Conservation (phyloP, 495 filamentous ascomycete species). For the Penicillium manginii region DNA sequence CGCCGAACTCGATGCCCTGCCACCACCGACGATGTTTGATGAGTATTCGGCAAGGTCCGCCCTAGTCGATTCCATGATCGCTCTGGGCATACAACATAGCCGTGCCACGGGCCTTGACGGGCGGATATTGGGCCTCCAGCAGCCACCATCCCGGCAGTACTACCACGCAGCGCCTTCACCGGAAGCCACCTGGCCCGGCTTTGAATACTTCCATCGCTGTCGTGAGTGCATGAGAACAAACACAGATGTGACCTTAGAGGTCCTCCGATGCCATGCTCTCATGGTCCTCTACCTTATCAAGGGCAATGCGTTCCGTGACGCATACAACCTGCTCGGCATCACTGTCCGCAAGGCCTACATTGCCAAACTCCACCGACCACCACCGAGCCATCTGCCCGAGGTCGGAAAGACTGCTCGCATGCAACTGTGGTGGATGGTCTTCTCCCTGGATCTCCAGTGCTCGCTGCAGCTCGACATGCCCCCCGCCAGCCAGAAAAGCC, state of each 20-base stretch:
- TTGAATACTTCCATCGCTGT: slow-evolving; percentile 12
- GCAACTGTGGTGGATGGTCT: slow-evolving; percentile 12
- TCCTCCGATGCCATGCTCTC: slow-evolving; percentile 8
- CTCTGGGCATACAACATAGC: slow-evolving; percentile 11
- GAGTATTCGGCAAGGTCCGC: slow-evolving; percentile 7
- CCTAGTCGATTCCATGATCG: slow-evolving; percentile 11
- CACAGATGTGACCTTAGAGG: slow-evolving; percentile 2
- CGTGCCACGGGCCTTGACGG: slow-evolving; percentile 6
- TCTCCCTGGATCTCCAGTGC: slow-evolving; percentile 11
- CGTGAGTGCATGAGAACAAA: slow-evolving; percentile 11
- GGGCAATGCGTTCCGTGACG: slow-evolving; percentile 10
- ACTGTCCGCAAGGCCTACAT: slow-evolving; percentile 12
- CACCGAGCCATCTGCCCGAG: slow-evolving; percentile 7
- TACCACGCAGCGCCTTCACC: slow-evolving; percentile 4
- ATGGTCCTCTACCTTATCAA: slow-evolving; percentile 11
- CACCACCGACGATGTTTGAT: slow-evolving; percentile 7
- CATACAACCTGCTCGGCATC: slow-evolving; percentile 8
- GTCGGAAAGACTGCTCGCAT: slow-evolving; percentile 10
- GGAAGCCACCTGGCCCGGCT: slow-evolving; percentile 10
- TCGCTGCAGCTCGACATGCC: slow-evolving; percentile 11
- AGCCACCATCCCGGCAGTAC: slow-evolving; percentile 3
- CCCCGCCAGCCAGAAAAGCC: slow-evolving; percentile 7
- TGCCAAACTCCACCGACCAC: slow-evolving; percentile 9
- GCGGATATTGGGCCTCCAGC: slow-evolving; percentile 7
- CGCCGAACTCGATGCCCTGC: slow-evolving; percentile 6